Evolutionary conservation across 208 protist genomes (phyloP).

Genomic region (Trypanosoma lewisi): DNA sequence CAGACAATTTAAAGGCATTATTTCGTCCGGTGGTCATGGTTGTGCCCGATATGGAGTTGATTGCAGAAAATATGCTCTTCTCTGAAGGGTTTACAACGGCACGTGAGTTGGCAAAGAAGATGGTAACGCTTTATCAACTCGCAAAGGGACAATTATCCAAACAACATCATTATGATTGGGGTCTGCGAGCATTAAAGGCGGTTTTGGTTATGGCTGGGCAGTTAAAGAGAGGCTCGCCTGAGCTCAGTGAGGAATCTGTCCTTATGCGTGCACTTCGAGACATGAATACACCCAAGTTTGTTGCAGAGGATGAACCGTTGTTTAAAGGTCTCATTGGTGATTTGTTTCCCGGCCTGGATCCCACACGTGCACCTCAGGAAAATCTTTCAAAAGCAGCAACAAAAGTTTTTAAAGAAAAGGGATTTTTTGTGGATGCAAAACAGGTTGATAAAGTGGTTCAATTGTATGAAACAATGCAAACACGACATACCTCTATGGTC

Average conservation of each 20-base stretch:
- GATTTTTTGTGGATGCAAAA: conserved; percentile 77
- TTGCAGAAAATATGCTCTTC: conserved; percentile 99
- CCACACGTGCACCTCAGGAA: conserved; percentile 93
- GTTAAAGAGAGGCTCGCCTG: conserved; percentile 95
- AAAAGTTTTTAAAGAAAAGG: conserved; percentile 74
- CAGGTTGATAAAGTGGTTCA: conserved; percentile 99
- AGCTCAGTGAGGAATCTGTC: conserved; percentile 96
- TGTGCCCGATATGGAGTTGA: conserved; percentile 97
- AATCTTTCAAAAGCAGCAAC: conserved; percentile 93
- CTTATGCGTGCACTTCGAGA: conserved; percentile 99
- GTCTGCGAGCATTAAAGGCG: conserved; percentile 97
- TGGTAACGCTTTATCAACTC: conserved; percentile 98
- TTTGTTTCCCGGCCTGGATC: conserved; percentile 96
- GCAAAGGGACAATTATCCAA: conserved; percentile 98
- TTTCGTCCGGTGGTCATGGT: conserved; percentile 99
- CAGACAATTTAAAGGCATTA: conserved; percentile 99
- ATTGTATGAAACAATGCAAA: conserved; percentile 99
- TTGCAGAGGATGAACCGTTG: conserved; percentile 98
- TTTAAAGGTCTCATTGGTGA: conserved; percentile 98
- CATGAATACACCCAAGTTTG: conserved; percentile 99
- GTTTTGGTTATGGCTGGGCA: conserved; percentile 98
- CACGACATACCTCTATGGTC: conserved; percentile 98
- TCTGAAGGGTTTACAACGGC: conserved; percentile 97
- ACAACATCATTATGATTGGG: conserved; percentile 99
- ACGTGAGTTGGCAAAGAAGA: conserved; percentile 97